These are phyloP conservation scores for Suhomyces ambrosiae DNA, from an alignment of 1,139 yeast species.

Conservation along the genomic window DNA sequence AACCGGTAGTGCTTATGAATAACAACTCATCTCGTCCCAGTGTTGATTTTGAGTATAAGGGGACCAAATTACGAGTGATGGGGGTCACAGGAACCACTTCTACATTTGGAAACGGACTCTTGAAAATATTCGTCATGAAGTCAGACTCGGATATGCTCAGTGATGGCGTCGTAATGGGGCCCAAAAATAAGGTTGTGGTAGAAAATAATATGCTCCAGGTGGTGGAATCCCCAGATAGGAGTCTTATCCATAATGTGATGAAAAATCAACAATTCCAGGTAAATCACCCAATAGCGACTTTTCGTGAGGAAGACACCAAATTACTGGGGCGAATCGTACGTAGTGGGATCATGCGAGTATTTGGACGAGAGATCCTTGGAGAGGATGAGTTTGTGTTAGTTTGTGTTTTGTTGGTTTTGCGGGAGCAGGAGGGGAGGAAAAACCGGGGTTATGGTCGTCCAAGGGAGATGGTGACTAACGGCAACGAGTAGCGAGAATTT, in stretches of 20 bases:
- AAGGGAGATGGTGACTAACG: slow-evolving; percentile 24
- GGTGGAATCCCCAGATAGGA: slow-evolving; percentile 16
- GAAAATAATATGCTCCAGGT: slow-evolving; percentile 12
- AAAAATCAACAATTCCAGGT: slow-evolving; percentile 22
- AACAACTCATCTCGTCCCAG: slow-evolving; percentile 40
- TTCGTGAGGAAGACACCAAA: slow-evolving; percentile 33
- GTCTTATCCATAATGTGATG: slow-evolving; percentile 16
- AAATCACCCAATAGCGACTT: slow-evolving; percentile 36
- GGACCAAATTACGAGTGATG: slow-evolving; percentile 33
- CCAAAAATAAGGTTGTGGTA: slow-evolving; percentile 9
- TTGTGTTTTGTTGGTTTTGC: slow-evolving; percentile 35
- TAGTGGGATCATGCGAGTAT: slow-evolving; percentile 36
- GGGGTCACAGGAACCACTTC: slow-evolving; percentile 45
- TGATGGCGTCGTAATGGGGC: slow-evolving; percentile 22
- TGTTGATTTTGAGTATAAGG: slow-evolving; percentile 33
- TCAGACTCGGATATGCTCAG: slow-evolving; percentile 25
- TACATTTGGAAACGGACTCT: slow-evolving; percentile 39
- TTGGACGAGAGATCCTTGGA: slow-evolving; percentile 23
- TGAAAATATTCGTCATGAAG: slow-evolving; percentile 31
- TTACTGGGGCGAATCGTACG: slow-evolving; percentile 24
- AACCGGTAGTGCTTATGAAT: slow-evolving; percentile 25
- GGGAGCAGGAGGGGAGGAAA: slow-evolving; percentile 44
- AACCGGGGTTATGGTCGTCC: slow-evolving; percentile 39
- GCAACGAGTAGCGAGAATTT: too few species aligned
- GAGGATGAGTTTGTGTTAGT: slow-evolving; percentile 30